Evolutionary conservation across 352 stramenopile genomes (phyloP).

Genomic region (Pythium biforme): DNA sequence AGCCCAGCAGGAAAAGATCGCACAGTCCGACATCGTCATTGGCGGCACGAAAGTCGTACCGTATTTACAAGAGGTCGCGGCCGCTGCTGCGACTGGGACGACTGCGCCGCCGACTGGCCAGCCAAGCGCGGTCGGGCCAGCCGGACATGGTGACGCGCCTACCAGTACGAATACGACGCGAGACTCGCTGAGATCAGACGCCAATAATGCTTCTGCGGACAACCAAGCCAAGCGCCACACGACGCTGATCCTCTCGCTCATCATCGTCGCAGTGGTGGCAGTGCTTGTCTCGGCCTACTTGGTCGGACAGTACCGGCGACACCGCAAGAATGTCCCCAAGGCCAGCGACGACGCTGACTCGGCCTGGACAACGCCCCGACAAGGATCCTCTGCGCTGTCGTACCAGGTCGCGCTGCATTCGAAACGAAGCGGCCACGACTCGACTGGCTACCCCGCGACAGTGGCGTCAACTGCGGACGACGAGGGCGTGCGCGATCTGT

Average conservation of each 20-base stretch:
- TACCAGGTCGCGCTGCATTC: background rate
- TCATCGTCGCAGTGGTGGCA: background rate
- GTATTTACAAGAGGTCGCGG: too few relatives aligned
- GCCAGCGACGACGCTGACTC: background rate
- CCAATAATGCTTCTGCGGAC: too few relatives aligned
- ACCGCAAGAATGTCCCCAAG: background rate
- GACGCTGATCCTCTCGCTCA: background rate
- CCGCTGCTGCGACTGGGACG: too few relatives aligned
- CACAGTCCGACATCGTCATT: background rate
- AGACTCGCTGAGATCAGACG: too few relatives aligned
- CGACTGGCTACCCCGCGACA: too few relatives aligned
- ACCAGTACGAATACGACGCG: background rate
- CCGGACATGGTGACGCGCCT: too few relatives aligned
- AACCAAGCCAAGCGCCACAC: background rate
- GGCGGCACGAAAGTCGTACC: background rate
- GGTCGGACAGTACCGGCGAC: background rate
- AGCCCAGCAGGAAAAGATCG: background rate
- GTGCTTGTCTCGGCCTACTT: background rate
- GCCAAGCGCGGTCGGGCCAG: too few relatives aligned
- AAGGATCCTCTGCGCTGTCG: background rate
- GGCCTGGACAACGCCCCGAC: background rate
- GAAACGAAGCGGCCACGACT: too few relatives aligned
- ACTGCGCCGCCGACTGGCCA: too few relatives aligned
- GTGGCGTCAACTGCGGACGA: too few relatives aligned
- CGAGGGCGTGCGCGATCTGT: background rate